Evolutionary conservation across 257 asterid genomes (phyloP).

Genomic region (Schizonepeta tenuifolia): DNA sequence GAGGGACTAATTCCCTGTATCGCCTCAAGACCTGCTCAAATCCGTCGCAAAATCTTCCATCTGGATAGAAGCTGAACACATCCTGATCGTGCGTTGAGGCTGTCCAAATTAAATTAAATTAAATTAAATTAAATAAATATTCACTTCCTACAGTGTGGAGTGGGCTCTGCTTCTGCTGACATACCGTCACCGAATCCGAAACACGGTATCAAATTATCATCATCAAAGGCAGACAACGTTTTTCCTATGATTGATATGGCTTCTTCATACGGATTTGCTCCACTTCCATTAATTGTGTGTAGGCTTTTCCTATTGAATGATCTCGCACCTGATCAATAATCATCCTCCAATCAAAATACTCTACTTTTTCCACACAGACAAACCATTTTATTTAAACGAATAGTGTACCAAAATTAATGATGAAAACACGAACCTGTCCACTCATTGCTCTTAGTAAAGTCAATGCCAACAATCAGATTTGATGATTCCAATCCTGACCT

Average conservation of each 20-base stretch:
- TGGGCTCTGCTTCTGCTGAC: no score
- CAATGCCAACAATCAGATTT: constrained; percentile 59
- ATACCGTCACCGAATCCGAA: constrained; percentile 59
- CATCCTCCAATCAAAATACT: not conserved
- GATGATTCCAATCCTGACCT: constrained; percentile 59
- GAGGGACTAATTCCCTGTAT: constrained; percentile 49
- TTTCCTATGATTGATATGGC: constrained; percentile 60
- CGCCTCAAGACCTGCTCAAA: constrained; percentile 48
- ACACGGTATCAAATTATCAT: constrained; percentile 53
- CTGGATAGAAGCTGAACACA: constrained; percentile 47
- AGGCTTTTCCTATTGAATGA: constrained; percentile 53
- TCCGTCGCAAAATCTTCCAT: constrained; percentile 53
- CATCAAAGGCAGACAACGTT: constrained; percentile 54
- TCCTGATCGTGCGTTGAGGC: constrained; percentile 53
- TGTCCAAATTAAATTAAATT: constrained; percentile 17
- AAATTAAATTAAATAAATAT: no score
- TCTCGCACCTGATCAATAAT: constrained; percentile 34
- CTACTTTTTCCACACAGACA: no score
- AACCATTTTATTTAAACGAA: no score
- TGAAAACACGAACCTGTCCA: constrained; percentile 50
- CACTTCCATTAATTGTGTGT: constrained; percentile 44
- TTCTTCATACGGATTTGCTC: constrained; percentile 52
- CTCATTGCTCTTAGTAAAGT: constrained; percentile 64
- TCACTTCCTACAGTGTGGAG: no score
- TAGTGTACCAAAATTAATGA: no score